Evolutionary conservation across 768 basidiomycete genomes (phyloP).

Genomic region (Boletus reticulatus): DNA sequence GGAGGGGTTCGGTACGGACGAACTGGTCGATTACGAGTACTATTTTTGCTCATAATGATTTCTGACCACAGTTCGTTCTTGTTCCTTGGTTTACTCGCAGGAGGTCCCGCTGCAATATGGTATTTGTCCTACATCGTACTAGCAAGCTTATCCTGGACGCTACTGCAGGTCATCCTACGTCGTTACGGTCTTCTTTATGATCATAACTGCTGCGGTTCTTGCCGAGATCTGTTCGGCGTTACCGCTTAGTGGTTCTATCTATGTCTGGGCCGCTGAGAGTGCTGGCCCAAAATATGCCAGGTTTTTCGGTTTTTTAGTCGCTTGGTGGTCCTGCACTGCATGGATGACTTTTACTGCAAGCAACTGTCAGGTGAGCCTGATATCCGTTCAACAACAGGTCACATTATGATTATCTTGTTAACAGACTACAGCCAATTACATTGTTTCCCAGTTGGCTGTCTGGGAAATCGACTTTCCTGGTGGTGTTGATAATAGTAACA

Average conservation of each 20-base stretch:
- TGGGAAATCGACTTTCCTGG: constrained; percentile 85
- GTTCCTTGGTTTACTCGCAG: constrained; percentile 80
- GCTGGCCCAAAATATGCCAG: constrained; percentile 85
- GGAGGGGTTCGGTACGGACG: constrained; percentile 69
- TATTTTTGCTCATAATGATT: constrained; percentile 2
- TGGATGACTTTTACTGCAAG: constrained; percentile 94
- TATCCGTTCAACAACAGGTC: background rate
- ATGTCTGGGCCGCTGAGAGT: constrained; percentile 93
- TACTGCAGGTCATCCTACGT: constrained; percentile 77
- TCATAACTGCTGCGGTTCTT: constrained; percentile 80
- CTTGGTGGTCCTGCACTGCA: constrained; percentile 93
- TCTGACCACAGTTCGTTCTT: constrained; percentile 55
- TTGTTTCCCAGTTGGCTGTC: constrained; percentile 79
- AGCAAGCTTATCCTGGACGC: constrained; percentile 9
- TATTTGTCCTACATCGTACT: constrained; percentile 21
- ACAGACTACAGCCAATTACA: constrained; percentile 85
- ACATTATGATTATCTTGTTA: background rate
- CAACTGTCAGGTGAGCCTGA: constrained; percentile 69
- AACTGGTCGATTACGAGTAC: background rate
- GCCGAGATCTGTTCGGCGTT: constrained; percentile 91
- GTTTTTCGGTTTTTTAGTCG: constrained; percentile 86
- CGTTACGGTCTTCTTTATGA: constrained; percentile 83
- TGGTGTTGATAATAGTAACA: constrained; percentile 61
- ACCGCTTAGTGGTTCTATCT: constrained; percentile 87
- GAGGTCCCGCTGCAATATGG: constrained; percentile 88